Evolutionary conservation across 352 stramenopile genomes (phyloP).

Genomic region (Pythium pectinolyticum): DNA sequence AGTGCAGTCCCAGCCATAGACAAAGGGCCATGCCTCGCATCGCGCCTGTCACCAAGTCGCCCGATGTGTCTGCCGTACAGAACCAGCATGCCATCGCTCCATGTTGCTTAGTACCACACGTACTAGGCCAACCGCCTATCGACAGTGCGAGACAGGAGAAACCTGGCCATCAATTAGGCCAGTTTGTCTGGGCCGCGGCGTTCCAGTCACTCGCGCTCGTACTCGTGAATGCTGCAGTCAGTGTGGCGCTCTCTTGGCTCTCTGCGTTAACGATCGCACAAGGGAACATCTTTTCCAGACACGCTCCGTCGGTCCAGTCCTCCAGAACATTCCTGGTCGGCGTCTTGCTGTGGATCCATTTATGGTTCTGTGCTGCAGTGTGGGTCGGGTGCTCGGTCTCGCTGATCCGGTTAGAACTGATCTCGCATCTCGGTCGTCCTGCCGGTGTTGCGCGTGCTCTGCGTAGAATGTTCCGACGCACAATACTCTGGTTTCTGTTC

Average conservation of each 20-base stretch:
- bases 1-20: too few species aligned
- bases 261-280: slow-evolving; percentile 10
- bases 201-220: not conserved
- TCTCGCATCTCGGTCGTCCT: not conserved
- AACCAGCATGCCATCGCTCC: too few species aligned
- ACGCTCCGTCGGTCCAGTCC: not conserved
- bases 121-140: too few species aligned
- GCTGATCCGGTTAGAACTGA: not conserved
- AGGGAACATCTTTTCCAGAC: slow-evolving; percentile 16
- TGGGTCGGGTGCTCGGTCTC: slow-evolving; percentile 12
- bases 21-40: too few species aligned
- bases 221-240: slow-evolving; percentile 4
- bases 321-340: slow-evolving; percentile 2
- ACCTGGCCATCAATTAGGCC: too few species aligned
- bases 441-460: not conserved
- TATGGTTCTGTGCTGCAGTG: slow-evolving; percentile 6
- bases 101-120: too few species aligned
- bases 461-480: not conserved
- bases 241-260: slow-evolving; percentile 18
- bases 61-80: too few species aligned
- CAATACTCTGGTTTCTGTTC: slow-evolving; percentile 1
- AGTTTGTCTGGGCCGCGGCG: too few species aligned
- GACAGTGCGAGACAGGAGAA: too few species aligned
- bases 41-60: too few species aligned
- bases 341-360: slow-evolving; percentile 4